A percentile compares a stretch with the other conserved stretches of the same genome.
These are phyloP conservation scores for Lagenidium giganteum DNA, from an alignment of 352 stramenopile species.

Conservation along the genomic window DNA sequence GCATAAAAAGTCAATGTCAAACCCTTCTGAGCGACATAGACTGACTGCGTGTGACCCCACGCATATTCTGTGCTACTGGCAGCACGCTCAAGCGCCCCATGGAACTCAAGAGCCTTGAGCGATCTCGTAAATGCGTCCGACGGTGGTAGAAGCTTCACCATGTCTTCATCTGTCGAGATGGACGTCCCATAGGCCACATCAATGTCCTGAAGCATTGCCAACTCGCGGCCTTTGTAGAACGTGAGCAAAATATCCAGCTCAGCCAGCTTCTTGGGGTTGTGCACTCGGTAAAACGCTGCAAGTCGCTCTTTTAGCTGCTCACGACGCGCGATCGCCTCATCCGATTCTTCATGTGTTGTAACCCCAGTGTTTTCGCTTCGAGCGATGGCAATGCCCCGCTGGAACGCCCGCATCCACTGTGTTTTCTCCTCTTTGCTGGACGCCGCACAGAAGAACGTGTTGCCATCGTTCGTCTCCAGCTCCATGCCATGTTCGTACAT, in stretches of 20 bases:
- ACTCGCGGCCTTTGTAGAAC: conserved; percentile 25
- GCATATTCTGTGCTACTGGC: no score
- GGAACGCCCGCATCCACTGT: conserved; percentile 58
- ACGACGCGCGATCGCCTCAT: conserved; percentile 5
- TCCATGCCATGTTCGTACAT: conserved; percentile 60
- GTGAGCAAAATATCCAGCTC: conserved; percentile 24
- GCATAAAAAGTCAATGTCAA: conserved; percentile 48
- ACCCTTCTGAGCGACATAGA: conserved; percentile 42
- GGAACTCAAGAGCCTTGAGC: conserved; percentile 13
- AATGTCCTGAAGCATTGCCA: conserved; percentile 22
- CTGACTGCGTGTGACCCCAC: conserved; percentile 31
- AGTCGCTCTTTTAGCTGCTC: conserved; percentile 16
- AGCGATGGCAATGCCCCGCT: conserved; percentile 35
- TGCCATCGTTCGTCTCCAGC: conserved; percentile 55
- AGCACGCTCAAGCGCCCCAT: conserved; percentile 11
- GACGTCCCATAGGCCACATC: conserved; percentile 21
- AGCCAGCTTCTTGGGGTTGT: conserved; percentile 25
- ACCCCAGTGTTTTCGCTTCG: conserved; percentile 2
- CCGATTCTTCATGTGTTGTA: no score
- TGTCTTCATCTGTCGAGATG: conserved; percentile 9
- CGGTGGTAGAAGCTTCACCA: conserved; percentile 13
- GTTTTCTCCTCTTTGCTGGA: conserved; percentile 43
- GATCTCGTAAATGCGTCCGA: conserved; percentile 11
- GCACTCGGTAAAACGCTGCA: conserved; percentile 19
- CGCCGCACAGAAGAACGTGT: conserved; percentile 71